Percentiles rank a stretch among this genome's conserved stretches.
Evolutionary conservation across 83 land plant species (phyloP).

Genomic region (Larix sibirica): DNA sequence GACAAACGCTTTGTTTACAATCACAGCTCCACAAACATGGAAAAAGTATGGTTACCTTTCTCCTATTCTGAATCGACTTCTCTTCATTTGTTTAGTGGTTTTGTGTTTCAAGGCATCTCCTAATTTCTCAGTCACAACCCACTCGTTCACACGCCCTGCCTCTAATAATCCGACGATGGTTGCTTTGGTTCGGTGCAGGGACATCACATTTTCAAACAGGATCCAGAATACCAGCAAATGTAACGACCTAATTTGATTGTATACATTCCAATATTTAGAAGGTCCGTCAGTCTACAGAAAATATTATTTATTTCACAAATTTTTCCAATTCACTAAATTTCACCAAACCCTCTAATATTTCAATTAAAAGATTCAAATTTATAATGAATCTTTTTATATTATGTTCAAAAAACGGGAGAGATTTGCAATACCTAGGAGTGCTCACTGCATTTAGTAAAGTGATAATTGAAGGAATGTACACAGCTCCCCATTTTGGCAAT

Average conservation of each 20-base stretch:
- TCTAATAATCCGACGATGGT: constrained; percentile 63
- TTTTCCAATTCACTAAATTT: too few relatives aligned
- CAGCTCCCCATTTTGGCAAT: constrained; percentile 66
- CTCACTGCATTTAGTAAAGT: constrained; percentile 55
- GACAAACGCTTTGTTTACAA: too few relatives aligned
- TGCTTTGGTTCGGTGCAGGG: constrained; percentile 69
- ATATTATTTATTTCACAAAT: too few relatives aligned
- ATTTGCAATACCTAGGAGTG: constrained; percentile 48
- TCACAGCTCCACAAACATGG: too few relatives aligned
- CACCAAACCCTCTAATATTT: too few relatives aligned
- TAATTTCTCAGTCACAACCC: constrained; percentile 72
- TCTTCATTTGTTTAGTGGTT: constrained; percentile 25
- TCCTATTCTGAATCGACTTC: constrained; percentile 31
- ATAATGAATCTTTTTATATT: too few relatives aligned
- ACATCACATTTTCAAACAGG: constrained; percentile 76
- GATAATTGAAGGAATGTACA: constrained; percentile 59
- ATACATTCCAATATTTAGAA: too few relatives aligned
- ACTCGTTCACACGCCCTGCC: constrained; percentile 64
- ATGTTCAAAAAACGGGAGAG: too few relatives aligned
- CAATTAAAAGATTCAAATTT: too few relatives aligned
- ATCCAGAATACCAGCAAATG: constrained; percentile 68
- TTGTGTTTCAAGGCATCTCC: constrained; percentile 65
- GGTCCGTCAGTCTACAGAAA: too few relatives aligned
- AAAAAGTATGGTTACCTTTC: constrained; percentile 40
- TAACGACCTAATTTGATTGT: constrained; percentile 34